These are phyloP conservation scores for Infundibulicybe gibba DNA, from an alignment of 768 basidiomycete genomes.

Conservation along the genomic window DNA sequence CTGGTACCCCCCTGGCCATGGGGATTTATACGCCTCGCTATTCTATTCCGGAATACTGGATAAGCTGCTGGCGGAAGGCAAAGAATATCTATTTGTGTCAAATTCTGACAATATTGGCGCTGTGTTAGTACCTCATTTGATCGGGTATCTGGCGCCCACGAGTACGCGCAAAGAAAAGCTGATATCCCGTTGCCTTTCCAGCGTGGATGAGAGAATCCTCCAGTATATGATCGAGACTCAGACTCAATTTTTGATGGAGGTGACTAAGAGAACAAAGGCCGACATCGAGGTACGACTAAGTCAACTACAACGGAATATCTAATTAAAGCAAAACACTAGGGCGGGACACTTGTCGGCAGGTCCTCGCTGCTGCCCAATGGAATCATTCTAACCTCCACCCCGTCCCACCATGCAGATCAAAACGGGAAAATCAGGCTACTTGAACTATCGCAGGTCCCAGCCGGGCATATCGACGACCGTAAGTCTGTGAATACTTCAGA, in stretches of 20 bases:
- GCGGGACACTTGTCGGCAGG: constrained; percentile 77
- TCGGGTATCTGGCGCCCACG: constrained; percentile 9
- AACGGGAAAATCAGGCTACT: constrained; percentile 85
- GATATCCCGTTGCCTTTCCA: too few species aligned
- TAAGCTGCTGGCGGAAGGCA: constrained; percentile 84
- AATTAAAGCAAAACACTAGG: too few species aligned
- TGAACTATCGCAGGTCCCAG: constrained; percentile 93
- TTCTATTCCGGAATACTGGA: constrained; percentile 89
- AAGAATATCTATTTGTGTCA: constrained; percentile 96
- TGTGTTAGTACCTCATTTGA: constrained; percentile 44
- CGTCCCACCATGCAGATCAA: too few species aligned
- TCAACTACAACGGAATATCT: constrained; percentile 64
- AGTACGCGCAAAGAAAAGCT: too few species aligned
- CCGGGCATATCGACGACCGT: constrained; percentile 92
- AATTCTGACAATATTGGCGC: constrained; percentile 98
- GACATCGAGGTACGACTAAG: constrained; percentile 48
- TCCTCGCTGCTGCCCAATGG: constrained; percentile 1
- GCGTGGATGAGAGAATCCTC: constrained; percentile 80
- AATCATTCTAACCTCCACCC: too few species aligned
- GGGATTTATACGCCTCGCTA: constrained; percentile 92
- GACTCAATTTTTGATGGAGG: constrained; percentile 91
- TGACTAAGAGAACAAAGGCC: constrained; percentile 96
- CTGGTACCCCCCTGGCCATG: constrained; percentile 98
- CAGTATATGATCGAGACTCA: constrained; percentile 81
- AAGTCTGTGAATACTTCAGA: constrained; percentile 70